Conservation (phyloP, 345 rosid genomes). For the Brassica carinata region DNA sequence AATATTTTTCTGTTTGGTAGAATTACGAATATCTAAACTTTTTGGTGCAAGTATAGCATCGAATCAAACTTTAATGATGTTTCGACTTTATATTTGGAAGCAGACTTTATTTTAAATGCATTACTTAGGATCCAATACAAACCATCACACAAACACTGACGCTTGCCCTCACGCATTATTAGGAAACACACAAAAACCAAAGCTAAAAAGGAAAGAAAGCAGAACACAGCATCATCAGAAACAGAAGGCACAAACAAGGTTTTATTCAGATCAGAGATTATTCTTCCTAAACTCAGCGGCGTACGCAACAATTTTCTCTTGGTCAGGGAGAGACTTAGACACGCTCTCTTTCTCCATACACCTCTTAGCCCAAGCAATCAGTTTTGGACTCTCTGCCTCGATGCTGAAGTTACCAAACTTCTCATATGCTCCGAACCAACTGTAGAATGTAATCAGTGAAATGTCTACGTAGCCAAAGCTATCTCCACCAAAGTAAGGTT, state of each 20-base stretch:
- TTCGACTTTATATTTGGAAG: conserved; percentile 5
- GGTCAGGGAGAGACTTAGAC: conserved; percentile 30
- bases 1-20: too few relatives aligned
- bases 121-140: conserved; percentile 15
- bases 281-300: conserved; percentile 22
- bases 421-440: conserved; percentile 36
- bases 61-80: too few relatives aligned
- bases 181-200: not conserved
- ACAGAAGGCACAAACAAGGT: not conserved
- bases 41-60: too few relatives aligned
- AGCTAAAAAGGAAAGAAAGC: not conserved
- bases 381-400: conserved; percentile 37
- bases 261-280: conserved; percentile 15
- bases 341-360: conserved; percentile 40
- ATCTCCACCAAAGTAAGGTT: conserved; percentile 36
- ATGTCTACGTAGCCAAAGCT: conserved; percentile 35
- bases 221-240: not conserved
- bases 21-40: too few relatives aligned
- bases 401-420: conserved; percentile 34
- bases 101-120: not conserved
- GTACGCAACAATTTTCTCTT: conserved; percentile 22
- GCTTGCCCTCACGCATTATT: conserved; percentile 28
- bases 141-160: not conserved
- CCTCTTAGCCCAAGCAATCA: conserved; percentile 33
- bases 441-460: conserved; percentile 20